phyloP scores from a whole-genome alignment of 129 eudicot genomes.

The Flaveria ramosissima region DNA sequence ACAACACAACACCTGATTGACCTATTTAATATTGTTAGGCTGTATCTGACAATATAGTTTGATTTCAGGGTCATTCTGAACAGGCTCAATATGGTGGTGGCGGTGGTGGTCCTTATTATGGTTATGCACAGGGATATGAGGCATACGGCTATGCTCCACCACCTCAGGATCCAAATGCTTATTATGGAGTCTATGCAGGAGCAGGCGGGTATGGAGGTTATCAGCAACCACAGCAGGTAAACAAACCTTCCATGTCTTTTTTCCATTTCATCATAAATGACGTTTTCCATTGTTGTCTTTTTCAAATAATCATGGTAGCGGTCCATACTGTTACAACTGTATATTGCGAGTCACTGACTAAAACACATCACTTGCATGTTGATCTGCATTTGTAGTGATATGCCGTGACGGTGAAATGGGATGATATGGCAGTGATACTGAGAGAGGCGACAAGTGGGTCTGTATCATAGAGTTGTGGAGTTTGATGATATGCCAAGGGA shows the following conservation, averaged over 20 bases:
- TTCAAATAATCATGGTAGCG: too few species aligned
- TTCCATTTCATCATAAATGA: slow-evolving; percentile 7
- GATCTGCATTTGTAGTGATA: slow-evolving; percentile 26
- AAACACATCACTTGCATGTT: too few species aligned
- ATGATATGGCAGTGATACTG: not conserved
- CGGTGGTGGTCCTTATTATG: slow-evolving; percentile 48
- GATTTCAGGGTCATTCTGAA: slow-evolving; percentile 52
- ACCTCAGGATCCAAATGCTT: slow-evolving; percentile 85
- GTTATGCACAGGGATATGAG: slow-evolving; percentile 85
- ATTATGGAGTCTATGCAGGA: slow-evolving; percentile 76
- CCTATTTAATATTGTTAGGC: too few species aligned
- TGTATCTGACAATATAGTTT: not conserved
- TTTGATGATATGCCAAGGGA: slow-evolving; percentile 30
- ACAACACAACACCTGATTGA: too few species aligned
- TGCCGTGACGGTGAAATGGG: not conserved
- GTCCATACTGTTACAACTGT: too few species aligned
- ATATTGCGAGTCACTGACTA: too few species aligned
- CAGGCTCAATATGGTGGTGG: slow-evolving; percentile 66
- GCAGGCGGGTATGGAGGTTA: slow-evolving; percentile 62
- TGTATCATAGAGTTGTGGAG: slow-evolving; percentile 31
- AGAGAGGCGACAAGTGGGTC: not conserved
- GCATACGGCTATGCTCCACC: slow-evolving; percentile 84
- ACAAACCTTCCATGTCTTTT: not conserved
- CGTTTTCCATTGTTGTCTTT: too few species aligned
- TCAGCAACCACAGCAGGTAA: slow-evolving; percentile 73